These are phyloP conservation scores for Arabidopsis thaliana DNA, from an alignment of 345 rosid species.

Conservation along the genomic window TAIR10.1 NC_003075.7:873001-873500, in stretches of 20 bases:
- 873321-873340: conserved; percentile 58
- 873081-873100: conserved; percentile 27
- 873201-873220: conserved; percentile 7
- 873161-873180: conserved; percentile 30
- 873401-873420: not conserved
- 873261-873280: not conserved
- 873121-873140: conserved; percentile 28
- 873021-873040: not conserved
- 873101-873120: conserved; percentile 26
- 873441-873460: not conserved
- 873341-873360: conserved; percentile 70
- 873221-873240: not conserved
- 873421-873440: not conserved
- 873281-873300: conserved; percentile 48
- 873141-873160: conserved; percentile 4
- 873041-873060: not conserved
- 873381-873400: conserved; percentile 5
- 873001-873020: conserved; percentile 28
- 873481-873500: conserved; percentile 55
- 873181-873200: conserved; percentile 34
- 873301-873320: conserved; percentile 50
- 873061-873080: conserved; percentile 35
- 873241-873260: not conserved
- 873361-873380: conserved; percentile 72
- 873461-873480: conserved; percentile 24